A percentile compares a stretch with the other conserved stretches of the same genome.
phyloP scores from a whole-genome alignment of 2,329 filamentous ascomycete species.

The Blumeria graminis region DNA sequence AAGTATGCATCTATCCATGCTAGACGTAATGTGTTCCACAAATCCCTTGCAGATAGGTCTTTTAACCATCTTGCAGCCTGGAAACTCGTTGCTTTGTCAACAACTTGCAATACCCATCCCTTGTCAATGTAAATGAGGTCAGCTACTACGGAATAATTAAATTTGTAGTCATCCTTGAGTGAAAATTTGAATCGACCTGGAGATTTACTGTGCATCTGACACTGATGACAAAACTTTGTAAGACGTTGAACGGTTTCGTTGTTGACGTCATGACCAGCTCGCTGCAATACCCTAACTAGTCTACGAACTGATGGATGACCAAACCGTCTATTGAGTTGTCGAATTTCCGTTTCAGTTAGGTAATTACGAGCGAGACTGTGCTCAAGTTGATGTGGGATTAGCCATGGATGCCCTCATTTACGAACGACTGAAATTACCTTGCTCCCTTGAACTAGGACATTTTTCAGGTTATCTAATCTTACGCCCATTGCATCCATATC shows the following conservation, averaged over 20 bases:
- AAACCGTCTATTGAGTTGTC: neutral
- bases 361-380: neutral
- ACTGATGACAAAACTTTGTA: neutral
- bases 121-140: slow-evolving; percentile 2
- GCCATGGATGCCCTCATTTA: neutral
- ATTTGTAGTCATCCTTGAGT: neutral
- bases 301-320: neutral
- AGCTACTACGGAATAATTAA: slow-evolving; percentile 1
- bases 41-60: no score
- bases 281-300: neutral
- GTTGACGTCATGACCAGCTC: neutral
- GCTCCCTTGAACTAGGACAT: neutral
- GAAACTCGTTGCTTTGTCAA: slow-evolving; percentile 1
- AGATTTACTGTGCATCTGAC: neutral
- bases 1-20: no score
- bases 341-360: neutral
- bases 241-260: neutral
- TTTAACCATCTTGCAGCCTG: slow-evolving; percentile 2
- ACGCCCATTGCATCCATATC: neutral
- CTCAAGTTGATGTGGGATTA: neutral
- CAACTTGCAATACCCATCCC: slow-evolving; percentile 1
- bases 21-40: no score
- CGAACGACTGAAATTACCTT: neutral
- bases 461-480: neutral
- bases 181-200: neutral